Evolutionary conservation across 208 protist genomes (phyloP).

Genomic region (Trypanosoma melophagium): DNA sequence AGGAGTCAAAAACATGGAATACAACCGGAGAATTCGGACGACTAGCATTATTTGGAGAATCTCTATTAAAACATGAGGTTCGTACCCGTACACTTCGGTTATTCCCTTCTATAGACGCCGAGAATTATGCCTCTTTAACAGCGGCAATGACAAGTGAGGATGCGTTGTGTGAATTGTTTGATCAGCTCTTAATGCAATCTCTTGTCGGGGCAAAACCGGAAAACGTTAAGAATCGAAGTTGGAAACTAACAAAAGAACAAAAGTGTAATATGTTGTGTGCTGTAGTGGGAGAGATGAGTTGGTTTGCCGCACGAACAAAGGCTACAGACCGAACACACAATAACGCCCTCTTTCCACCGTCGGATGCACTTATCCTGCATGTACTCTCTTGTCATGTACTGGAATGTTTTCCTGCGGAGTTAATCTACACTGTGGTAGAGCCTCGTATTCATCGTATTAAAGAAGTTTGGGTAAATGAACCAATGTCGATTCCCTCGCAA

Average conservation of each 20-base stretch:
- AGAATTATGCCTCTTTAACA: slow-evolving; percentile 26
- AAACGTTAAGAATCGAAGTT: slow-evolving; percentile 11
- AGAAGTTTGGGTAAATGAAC: slow-evolving; percentile 69
- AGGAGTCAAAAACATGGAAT: slow-evolving; percentile 69
- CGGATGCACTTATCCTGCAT: slow-evolving; percentile 86
- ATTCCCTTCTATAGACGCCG: slow-evolving; percentile 51
- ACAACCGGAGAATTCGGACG: slow-evolving; percentile 70
- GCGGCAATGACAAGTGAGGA: slow-evolving; percentile 33
- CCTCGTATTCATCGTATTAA: slow-evolving; percentile 49
- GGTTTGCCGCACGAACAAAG: slow-evolving; percentile 79
- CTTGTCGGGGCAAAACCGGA: slow-evolving; percentile 37
- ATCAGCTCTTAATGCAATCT: slow-evolving; percentile 41
- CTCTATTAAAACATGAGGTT: slow-evolving; percentile 55
- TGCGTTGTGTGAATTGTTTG: slow-evolving; percentile 50
- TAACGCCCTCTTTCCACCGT: slow-evolving; percentile 88
- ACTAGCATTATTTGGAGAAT: slow-evolving; percentile 68
- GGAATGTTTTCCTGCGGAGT: slow-evolving; percentile 76
- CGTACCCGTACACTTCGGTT: slow-evolving; percentile 58
- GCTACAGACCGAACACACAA: slow-evolving; percentile 87
- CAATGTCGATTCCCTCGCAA: slow-evolving; percentile 80
- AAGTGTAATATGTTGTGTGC: slow-evolving; percentile 68
- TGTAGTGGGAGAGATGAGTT: slow-evolving; percentile 80
- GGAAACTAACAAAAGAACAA: slow-evolving; percentile 14
- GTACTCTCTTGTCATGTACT: slow-evolving; percentile 75
- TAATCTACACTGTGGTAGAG: slow-evolving; percentile 58